A percentile compares a stretch with the other conserved stretches of the same genome.
Conservation (phyloP, 768 basidiomycete species). For the Podaxis sp. region DNA sequence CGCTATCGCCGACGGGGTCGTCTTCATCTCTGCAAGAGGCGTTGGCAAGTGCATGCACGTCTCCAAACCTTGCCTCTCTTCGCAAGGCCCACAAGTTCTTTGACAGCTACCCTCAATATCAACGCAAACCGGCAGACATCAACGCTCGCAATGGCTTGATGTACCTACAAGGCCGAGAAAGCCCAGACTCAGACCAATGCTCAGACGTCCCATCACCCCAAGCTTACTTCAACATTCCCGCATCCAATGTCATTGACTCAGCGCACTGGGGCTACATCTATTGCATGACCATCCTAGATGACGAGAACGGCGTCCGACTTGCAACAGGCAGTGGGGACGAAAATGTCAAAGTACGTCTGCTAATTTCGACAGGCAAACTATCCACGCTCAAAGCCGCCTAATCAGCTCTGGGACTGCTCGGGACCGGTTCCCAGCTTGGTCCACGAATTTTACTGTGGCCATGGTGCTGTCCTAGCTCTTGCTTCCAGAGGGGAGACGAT, state of each 20-base stretch:
- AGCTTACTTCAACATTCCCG: constrained; percentile 53
- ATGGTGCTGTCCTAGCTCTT: constrained; percentile 84
- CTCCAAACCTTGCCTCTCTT: constrained; percentile 29
- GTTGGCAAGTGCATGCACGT: constrained; percentile 32
- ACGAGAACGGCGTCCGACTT: constrained; percentile 40
- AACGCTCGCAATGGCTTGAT: constrained; percentile 54
- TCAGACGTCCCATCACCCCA: constrained; percentile 27
- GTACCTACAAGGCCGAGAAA: constrained; percentile 25
- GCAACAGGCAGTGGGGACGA: constrained; percentile 92
- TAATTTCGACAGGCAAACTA: not conserved
- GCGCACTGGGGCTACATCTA: constrained; percentile 97
- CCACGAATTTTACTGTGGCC: constrained; percentile 68
- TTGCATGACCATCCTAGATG: constrained; percentile 54
- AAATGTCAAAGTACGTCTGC: constrained; percentile 67
- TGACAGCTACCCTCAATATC: constrained; percentile 79
- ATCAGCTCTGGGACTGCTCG: constrained; percentile 67
- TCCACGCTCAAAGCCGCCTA: not conserved
- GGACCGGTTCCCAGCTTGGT: constrained; percentile 40
- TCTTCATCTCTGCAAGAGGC: constrained; percentile 19
- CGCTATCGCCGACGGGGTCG: constrained; percentile 16
- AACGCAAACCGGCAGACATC: constrained; percentile 65
- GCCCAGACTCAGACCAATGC: constrained; percentile 29
- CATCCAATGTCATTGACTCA: constrained; percentile 74
- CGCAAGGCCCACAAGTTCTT: constrained; percentile 86
- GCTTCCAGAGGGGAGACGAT: constrained; percentile 74